These are phyloP conservation scores for Podila epigama DNA, from an alignment of 192 early-diverging fungal genomes.

Conservation along the genomic window DNA sequence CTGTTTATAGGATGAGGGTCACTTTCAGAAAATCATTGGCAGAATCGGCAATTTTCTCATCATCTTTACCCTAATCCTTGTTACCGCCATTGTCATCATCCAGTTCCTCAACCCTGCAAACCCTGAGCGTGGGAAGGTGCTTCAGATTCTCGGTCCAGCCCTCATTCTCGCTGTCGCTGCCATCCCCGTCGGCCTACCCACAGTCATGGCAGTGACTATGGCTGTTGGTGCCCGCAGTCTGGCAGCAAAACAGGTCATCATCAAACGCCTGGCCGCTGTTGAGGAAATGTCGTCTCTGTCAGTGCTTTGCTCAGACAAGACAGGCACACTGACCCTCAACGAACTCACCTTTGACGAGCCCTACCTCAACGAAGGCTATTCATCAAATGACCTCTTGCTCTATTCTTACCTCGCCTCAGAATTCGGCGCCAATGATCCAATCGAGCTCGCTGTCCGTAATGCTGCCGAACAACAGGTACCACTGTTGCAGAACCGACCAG, in stretches of 20 bases:
- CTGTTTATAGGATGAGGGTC: conserved; percentile 66
- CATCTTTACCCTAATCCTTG: conserved; percentile 59
- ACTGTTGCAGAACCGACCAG: conserved; percentile 50
- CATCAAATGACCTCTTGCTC: conserved; percentile 67
- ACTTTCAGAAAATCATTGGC: conserved; percentile 83
- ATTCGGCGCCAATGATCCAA: conserved; percentile 76
- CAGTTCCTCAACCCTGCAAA: conserved; percentile 53
- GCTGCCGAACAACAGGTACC: conserved; percentile 63
- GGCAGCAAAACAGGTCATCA: conserved; percentile 77
- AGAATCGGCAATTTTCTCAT: conserved; percentile 82
- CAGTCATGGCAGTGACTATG: conserved; percentile 88
- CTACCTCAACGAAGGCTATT: conserved; percentile 49
- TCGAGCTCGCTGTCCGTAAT: conserved; percentile 74
- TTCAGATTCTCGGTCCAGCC: conserved; percentile 62
- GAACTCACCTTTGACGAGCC: conserved; percentile 81
- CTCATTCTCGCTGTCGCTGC: conserved; percentile 78
- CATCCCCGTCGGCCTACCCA: conserved; percentile 82
- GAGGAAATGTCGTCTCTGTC: conserved; percentile 81
- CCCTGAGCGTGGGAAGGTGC: conserved; percentile 60
- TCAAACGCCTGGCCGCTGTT: conserved; percentile 81
- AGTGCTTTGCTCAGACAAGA: conserved; percentile 72
- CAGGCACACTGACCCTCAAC: conserved; percentile 81
- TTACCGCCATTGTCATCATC: conserved; percentile 62
- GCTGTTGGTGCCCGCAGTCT: conserved; percentile 79
- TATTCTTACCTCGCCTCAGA: conserved; percentile 72